Conservation (phyloP, 768 basidiomycete species). For the Pisolithus microcarpus region DNA sequence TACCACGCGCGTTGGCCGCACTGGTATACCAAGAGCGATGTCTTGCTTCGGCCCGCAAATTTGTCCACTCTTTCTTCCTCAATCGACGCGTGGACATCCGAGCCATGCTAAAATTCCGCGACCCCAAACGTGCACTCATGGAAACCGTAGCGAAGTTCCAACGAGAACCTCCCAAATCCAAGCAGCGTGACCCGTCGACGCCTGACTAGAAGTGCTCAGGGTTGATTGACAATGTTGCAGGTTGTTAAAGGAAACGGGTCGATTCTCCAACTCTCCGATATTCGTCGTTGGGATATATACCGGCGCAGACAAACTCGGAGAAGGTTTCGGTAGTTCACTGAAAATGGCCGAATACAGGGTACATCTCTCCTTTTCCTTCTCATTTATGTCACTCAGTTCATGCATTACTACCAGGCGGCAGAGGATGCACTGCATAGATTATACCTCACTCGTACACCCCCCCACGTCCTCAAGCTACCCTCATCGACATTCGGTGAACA, state of each 20-base stretch:
- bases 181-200: conserved; percentile 35
- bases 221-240: conserved; percentile 34
- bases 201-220: no score
- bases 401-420: conserved; percentile 46
- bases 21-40: conserved; percentile 86
- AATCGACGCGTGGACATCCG: conserved; percentile 77
- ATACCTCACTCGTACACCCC: no score
- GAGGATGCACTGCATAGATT: conserved; percentile 78
- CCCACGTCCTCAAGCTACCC: conserved; percentile 46
- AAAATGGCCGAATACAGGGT: conserved; percentile 63
- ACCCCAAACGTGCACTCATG: conserved; percentile 72
- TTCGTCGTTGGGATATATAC: conserved; percentile 96
- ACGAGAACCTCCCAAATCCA: conserved; percentile 58
- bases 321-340: conserved; percentile 88
- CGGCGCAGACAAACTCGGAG: conserved; percentile 77
- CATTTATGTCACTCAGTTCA: no score
- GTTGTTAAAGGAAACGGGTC: conserved; percentile 88
- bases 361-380: conserved; percentile 19
- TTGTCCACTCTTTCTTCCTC: conserved; percentile 86
- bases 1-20: conserved; percentile 81
- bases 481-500: conserved; percentile 58
- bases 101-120: conserved; percentile 69
- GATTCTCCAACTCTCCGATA: conserved; percentile 78
- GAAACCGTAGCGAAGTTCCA: conserved; percentile 66
- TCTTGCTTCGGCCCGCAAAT: conserved; percentile 76